Base-by-base conservation (phyloP, 129 eudicot genomes). In the Artemisia annua region DNA sequence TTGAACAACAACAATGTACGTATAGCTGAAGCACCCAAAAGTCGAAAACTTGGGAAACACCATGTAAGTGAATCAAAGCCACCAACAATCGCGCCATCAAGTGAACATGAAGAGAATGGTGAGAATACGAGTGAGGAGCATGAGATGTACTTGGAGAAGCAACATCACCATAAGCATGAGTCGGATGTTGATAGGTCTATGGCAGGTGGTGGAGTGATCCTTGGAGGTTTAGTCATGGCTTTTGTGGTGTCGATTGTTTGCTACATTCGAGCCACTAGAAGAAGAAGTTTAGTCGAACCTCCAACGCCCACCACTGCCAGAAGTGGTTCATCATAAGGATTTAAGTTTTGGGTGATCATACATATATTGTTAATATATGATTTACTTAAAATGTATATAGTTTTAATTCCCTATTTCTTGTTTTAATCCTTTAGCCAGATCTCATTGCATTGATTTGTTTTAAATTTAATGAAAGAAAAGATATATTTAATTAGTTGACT, bases 201-300 rank as follows among this genome's bases (percentile, higher is more conserved):
- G 51, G 80, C 77, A 9, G 95, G 90, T 9, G 95, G 88, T 3
- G 86, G 86, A 22, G 86, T 83, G 61, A 85, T 88, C 58, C 78
- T 88, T 26, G 90, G 88, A 48, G 88, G 82, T 19, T 57, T 88
- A 24, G 83, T 75, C 56, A 71, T 85, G 74, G 71, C 76, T 0
- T 85, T 88, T 63, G 69, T 85, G 50, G 77, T 85, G 75, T 77
- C 88, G 10, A 61, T 88, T 44, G 61, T 78, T 18, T 80, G 90
- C 57, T 88, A 88, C 66, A 83, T 88, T 61, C 83, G 86, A 43
- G 95, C 88, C 3, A 88, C 95, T 9, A 48, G 86, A 58, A 71
- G 88, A 52, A 83, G 32, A 53, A 68, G 71, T 69, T 64, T 56
- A 3, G 71, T 63, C 5, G 86, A 80, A 53, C 80, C 92, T 13